phyloP scores from a whole-genome alignment of 495 filamentous ascomycete species.

The Bombardia bombarda region DNA sequence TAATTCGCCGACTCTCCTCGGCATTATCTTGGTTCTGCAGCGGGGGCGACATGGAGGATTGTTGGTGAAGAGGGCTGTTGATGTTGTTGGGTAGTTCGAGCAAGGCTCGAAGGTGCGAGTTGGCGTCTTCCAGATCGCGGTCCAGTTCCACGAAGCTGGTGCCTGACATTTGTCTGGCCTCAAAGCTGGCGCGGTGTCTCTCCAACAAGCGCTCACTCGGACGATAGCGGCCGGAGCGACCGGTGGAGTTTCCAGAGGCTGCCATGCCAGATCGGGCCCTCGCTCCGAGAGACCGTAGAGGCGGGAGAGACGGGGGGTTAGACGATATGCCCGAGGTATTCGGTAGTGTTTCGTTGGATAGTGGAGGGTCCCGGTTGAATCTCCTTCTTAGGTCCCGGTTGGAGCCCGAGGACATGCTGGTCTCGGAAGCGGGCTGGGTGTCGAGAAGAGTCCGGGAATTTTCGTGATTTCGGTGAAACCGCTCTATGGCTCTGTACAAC shows the following conservation, averaged over 20 bases:
- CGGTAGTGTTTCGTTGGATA: slow-evolving; percentile 15
- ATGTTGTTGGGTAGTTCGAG: slow-evolving; percentile 31
- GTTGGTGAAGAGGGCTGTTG: slow-evolving; percentile 16
- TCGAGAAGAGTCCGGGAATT: slow-evolving; percentile 8
- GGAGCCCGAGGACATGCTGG: slow-evolving; percentile 32
- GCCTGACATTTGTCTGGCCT: slow-evolving; percentile 1
- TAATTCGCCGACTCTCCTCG: slow-evolving; percentile 46
- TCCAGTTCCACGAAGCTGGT: slow-evolving; percentile 13
- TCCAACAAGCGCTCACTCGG: slow-evolving; percentile 23
- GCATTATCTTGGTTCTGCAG: slow-evolving; percentile 21
- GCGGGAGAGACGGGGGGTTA: slow-evolving; percentile 28
- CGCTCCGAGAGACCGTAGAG: slow-evolving; percentile 30
- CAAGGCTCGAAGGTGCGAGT: slow-evolving; percentile 37
- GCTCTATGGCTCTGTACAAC: slow-evolving; percentile 36
- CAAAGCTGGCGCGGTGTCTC: slow-evolving; percentile 15
- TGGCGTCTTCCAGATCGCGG: slow-evolving; percentile 31
- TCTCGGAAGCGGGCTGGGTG: slow-evolving; percentile 8
- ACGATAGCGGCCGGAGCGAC: slow-evolving; percentile 23
- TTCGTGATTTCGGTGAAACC: slow-evolving; percentile 26
- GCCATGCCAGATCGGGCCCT: slow-evolving; percentile 19
- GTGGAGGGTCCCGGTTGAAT: slow-evolving; percentile 29
- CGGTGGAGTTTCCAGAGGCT: slow-evolving; percentile 10
- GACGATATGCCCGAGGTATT: slow-evolving; percentile 10
- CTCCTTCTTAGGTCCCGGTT: slow-evolving; percentile 25
- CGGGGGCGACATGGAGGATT: slow-evolving; percentile 27